Evolutionary conservation across 345 rosid genomes (phyloP), one percentile per base, ranked within the genome.

Genomic region (Tarenaya hassleriana): DNA sequence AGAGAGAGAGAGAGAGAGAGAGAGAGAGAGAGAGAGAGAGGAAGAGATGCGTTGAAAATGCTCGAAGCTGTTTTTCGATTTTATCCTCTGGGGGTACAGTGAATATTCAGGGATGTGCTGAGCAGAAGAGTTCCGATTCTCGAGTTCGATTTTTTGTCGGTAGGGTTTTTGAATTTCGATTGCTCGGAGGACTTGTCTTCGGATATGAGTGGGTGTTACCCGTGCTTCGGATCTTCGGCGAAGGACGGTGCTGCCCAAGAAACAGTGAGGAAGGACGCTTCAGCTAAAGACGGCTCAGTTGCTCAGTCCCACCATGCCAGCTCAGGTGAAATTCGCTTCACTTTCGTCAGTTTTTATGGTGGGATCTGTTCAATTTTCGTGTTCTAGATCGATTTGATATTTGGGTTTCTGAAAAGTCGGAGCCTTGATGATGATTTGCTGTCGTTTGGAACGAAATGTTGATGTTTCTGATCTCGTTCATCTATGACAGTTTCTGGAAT

Each of bases 161-260:
- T 52, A 56, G 66, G 67, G 66, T 60, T 60, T 64, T 54, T 21
- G 67, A 78, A 67, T 11, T 78, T 66, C 69, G 94, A 74, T 70
- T n/a, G 47, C 64, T 58, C 64, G 55, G 45, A 58, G 44, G 47
- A 34, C 40, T 40, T 47, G 58, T 43, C 51, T 66, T 53, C 56
- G 70, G 70, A 66, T 65, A 92, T 92, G 98, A 95, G 88, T 77
- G 83, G 96, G 80, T 92, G 98, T 71, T 81, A 83, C 47, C 88
- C 98, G 62, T 92, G 98, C 76, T 92, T 92, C 67, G 91, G 88
- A 75, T 92, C 98, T 78, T 76, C 98, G 52, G 70, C 62, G 73
- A 79, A 81, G 71, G 92, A 73, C 37, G 66, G 66, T 54, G 58
- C 68, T 63, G 68, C 80, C n/a, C 83, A 88, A 71, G 98, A 83